These are phyloP conservation scores for Penicillium freii DNA, from an alignment of 2,329 filamentous ascomycete species.

Conservation along the genomic window DNA sequence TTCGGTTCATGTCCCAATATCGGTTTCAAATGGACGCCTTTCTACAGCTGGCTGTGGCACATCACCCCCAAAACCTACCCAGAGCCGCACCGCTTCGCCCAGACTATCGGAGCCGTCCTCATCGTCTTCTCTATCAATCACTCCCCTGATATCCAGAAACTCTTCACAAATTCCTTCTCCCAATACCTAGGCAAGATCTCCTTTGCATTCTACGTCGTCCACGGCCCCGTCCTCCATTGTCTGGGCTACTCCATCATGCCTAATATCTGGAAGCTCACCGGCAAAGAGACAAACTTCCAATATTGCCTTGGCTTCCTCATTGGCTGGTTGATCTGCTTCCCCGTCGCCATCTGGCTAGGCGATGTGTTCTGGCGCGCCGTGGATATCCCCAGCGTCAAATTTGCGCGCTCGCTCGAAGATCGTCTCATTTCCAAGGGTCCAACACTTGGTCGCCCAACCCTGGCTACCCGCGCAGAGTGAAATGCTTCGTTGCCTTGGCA, in stretches of 20 bases:
- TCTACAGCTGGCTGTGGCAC: conserved; percentile 41
- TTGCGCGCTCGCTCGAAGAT: conserved; percentile 52
- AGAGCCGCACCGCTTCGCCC: conserved; percentile 46
- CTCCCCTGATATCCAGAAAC: conserved; percentile 40
- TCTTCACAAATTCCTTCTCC: conserved; percentile 43
- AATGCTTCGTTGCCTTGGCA: neutral
- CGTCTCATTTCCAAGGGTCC: conserved; percentile 27
- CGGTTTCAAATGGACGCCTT: conserved; percentile 42
- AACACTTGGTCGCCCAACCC: conserved; percentile 4
- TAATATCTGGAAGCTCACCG: conserved; percentile 41
- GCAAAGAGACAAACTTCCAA: conserved; percentile 39
- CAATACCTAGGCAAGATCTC: conserved; percentile 50
- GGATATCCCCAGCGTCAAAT: conserved; percentile 52
- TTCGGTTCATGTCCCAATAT: conserved; percentile 45
- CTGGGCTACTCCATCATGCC: conserved; percentile 47
- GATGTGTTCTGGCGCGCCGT: conserved; percentile 61
- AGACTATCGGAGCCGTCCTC: conserved; percentile 43
- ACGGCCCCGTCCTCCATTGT: conserved; percentile 46
- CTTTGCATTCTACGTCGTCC: conserved; percentile 50
- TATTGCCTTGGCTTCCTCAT: conserved; percentile 43
- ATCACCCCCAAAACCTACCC: conserved; percentile 43
- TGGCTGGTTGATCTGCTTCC: conserved; percentile 41
- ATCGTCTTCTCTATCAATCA: conserved; percentile 46
- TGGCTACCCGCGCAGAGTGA: conserved; percentile 9
- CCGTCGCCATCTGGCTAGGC: conserved; percentile 52